Evolutionary conservation across 2,329 filamentous ascomycete genomes (phyloP), one percentile per base, ranked within the genome.

Genomic region (Mariannaea sp.): DNA sequence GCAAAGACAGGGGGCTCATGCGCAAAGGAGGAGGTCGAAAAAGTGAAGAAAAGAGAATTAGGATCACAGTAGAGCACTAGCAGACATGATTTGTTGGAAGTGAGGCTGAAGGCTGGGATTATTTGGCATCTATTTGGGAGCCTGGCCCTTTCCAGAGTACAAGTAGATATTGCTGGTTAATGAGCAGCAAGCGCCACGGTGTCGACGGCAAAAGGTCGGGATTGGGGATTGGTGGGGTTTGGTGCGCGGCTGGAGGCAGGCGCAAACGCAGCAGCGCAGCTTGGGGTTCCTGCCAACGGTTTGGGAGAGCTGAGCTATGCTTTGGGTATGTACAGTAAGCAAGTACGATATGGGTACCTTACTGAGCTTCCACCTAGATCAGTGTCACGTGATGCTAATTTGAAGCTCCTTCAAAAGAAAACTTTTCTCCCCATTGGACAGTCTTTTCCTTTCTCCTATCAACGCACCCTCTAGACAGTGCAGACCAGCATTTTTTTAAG

Each of bases 381-480:
- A n/a, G n/a, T n/a, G n/a, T 61, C 62, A 65, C 62, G 62, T 65
- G 62, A 26, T 2, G 7, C 3, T 2, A 4, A 4, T 12, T 9
- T 7, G 8, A 8, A 24, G 22, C 22, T 24, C 16, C 10, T 17
- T 24, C n/a, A 32, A 39, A 45, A 45, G 57, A 51, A 48, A 55
- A 40, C 41, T 38, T 13, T 20, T 41, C 5, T 12, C 7, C 17
- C 22, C 38, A 14, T 16, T 22, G 3, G 8, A 1, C 40, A 55
- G 48, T 55, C 24, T 26, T 49, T 64, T 66, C 71, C 74, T 70
- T 72, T 73, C 75, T 72, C 54, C 74, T 72, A 73, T 65, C 77
- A 84, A 88, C 86, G 87, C 88, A 82, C 81, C 87, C 86, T 82
- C 79, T 78, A 92, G 90, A 93, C 89, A 93, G 89, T 92, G 84